These are phyloP conservation scores for Nicotiana noctiflora DNA, from an alignment of 257 asterid species.

Conservation along the genomic window DNA sequence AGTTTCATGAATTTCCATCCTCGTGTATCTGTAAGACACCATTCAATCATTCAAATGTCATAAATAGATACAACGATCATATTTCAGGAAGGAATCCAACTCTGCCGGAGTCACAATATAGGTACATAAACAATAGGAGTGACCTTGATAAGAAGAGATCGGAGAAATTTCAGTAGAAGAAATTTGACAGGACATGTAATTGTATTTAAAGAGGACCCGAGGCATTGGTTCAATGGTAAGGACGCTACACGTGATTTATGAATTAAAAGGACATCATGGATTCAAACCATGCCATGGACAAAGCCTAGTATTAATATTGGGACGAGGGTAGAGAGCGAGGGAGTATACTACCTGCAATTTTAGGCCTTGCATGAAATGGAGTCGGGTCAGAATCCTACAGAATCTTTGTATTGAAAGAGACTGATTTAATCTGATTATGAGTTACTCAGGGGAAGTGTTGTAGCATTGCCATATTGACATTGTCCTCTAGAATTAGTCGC, in stretches of 20 bases:
- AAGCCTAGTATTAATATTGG: neutral
- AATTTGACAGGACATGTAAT: no score
- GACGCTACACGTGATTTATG: neutral
- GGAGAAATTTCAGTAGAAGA: constrained; percentile 15
- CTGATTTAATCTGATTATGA: neutral
- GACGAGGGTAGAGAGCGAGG: neutral
- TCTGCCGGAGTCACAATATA: constrained; percentile 1
- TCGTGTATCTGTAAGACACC: constrained; percentile 79
- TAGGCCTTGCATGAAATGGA: neutral
- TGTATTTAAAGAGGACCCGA: constrained; percentile 21
- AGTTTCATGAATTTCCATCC: constrained; percentile 85
- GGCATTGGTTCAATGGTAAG: neutral
- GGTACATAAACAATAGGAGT: constrained; percentile 9
- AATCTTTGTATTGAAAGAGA: neutral
- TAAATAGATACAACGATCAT: neutral
- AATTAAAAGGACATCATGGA: neutral
- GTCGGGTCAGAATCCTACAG: neutral
- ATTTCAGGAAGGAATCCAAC: neutral
- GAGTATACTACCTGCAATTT: neutral
- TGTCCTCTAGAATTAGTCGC: neutral
- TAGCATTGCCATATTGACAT: neutral
- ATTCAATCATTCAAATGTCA: constrained; percentile 23
- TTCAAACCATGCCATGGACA: neutral
- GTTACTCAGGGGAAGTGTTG: neutral
- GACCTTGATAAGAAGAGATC: constrained; percentile 13